Evolutionary conservation across 345 rosid genomes (phyloP).

Genomic region (Salix udensis): DNA sequence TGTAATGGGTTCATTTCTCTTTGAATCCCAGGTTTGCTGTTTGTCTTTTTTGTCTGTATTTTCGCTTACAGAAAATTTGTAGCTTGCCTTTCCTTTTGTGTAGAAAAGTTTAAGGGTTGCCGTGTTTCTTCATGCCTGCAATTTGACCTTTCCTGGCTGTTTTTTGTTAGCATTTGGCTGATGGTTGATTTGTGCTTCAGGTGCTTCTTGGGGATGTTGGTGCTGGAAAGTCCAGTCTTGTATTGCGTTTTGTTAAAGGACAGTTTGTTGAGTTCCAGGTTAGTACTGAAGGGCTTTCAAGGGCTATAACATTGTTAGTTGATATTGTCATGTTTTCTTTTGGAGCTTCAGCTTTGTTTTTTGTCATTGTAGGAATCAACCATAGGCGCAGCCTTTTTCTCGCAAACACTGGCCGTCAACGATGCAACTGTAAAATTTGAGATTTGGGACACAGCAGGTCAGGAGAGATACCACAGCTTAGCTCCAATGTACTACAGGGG

Average conservation of each 20-base stretch:
- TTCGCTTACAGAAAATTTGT: neutral
- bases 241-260: conserved; percentile 82
- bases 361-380: conserved; percentile 74
- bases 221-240: conserved; percentile 93
- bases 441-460: conserved; percentile 99
- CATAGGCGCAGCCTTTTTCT: conserved; percentile 94
- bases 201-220: conserved; percentile 96
- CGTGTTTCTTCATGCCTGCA: neutral
- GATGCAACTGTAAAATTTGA: conserved; percentile 94
- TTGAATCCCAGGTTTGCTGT: neutral
- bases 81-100: neutral
- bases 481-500: conserved; percentile 99
- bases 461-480: conserved; percentile 92
- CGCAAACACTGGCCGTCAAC: conserved; percentile 90
- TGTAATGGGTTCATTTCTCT: conserved; percentile 1
- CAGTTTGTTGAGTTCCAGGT: conserved; percentile 95
- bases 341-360: conserved; percentile 18
- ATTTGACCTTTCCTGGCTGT: neutral
- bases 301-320: neutral
- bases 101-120: neutral
- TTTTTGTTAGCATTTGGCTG: conserved; percentile 10
- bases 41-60: neutral
- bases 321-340: neutral
- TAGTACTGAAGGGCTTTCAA: neutral
- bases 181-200: conserved; percentile 40